Conservation (phyloP, 129 eudicot species). For the Helianthus tuberosus region DNA sequence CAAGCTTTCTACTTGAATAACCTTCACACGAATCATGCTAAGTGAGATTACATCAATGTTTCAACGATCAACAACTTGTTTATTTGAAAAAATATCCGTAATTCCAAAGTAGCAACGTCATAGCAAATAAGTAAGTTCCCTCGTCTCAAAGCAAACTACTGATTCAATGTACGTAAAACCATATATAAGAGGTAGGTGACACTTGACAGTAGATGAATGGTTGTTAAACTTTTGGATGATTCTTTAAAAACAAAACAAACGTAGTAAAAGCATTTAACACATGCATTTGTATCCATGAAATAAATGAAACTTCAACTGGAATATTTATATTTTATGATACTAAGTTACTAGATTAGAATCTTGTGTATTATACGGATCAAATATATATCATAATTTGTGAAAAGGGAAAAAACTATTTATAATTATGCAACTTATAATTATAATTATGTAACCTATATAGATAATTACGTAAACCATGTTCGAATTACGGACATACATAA, state of each 20-base stretch:
- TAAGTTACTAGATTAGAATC: too few species aligned
- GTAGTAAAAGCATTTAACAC: not conserved
- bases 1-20: not conserved
- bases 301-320: not conserved
- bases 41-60: slow-evolving; percentile 9
- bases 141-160: slow-evolving; percentile 2
- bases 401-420: too few species aligned
- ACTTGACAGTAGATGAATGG: not conserved
- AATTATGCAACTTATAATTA: too few species aligned
- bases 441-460: too few species aligned
- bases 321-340: too few species aligned
- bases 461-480: too few species aligned
- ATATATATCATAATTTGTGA: too few species aligned
- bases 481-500: too few species aligned
- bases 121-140: not conserved
- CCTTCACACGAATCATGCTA: slow-evolving; percentile 13
- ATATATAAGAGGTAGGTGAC: not conserved
- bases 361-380: too few species aligned
- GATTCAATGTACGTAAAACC: slow-evolving; percentile 2
- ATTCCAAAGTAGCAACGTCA: not conserved
- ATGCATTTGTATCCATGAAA: not conserved
- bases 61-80: slow-evolving; percentile 1
- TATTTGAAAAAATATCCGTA: not conserved
- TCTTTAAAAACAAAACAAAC: not conserved
- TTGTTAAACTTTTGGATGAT: not conserved